A percentile compares a stretch with the other conserved stretches of the same genome.
Conservation (phyloP, 2,329 filamentous ascomycete species). For the Diplodia scrobiculata region DNA sequence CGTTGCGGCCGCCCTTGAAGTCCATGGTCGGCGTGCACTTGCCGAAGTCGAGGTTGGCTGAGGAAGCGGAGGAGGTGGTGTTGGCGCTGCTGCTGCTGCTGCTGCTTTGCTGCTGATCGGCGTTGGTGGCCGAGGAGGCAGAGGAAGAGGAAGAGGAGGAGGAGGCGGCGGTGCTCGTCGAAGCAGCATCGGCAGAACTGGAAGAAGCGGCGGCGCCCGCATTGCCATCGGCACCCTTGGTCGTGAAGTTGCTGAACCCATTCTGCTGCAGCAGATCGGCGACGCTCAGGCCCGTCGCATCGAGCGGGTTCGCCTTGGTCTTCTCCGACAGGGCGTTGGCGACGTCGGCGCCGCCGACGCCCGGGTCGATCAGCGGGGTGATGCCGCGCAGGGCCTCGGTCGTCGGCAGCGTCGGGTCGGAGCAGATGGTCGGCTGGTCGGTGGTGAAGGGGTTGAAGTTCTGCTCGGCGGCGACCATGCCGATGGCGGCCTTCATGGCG, state of each 20-base stretch:
- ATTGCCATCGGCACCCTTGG: slow-evolving; percentile 31
- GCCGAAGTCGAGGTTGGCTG: slow-evolving; percentile 41
- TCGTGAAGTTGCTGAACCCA: slow-evolving; percentile 65
- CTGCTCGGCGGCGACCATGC: slow-evolving; percentile 68
- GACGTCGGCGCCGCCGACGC: slow-evolving; percentile 57
- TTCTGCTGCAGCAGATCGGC: slow-evolving; percentile 64
- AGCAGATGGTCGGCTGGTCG: slow-evolving; percentile 64
- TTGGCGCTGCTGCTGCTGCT: slow-evolving; percentile 27
- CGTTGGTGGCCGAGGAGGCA: background rate
- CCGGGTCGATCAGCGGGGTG: slow-evolving; percentile 67
- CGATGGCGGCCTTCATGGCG: slow-evolving; percentile 63
- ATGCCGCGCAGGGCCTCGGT: slow-evolving; percentile 66
- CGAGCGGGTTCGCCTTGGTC: slow-evolving; percentile 58
- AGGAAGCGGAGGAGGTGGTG: background rate
- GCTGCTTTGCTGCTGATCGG: background rate
- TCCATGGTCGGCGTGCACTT: slow-evolving; percentile 57
- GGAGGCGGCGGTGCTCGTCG: background rate
- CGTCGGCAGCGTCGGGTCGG: slow-evolving; percentile 63
- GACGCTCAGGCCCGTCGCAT: slow-evolving; percentile 63
- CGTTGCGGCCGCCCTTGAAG: slow-evolving; percentile 58
- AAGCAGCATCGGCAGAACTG: slow-evolving; percentile 28
- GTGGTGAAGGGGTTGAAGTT: slow-evolving; percentile 71
- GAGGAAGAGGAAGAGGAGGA: slow-evolving; percentile 30
- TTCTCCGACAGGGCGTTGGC: slow-evolving; percentile 63
- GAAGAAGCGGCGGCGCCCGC: slow-evolving; percentile 15